Percentiles rank a stretch among this genome's conserved stretches.
Conservation (phyloP, 2,329 filamentous ascomycete species). For the Arthrobotrys sphaeroides region DNA sequence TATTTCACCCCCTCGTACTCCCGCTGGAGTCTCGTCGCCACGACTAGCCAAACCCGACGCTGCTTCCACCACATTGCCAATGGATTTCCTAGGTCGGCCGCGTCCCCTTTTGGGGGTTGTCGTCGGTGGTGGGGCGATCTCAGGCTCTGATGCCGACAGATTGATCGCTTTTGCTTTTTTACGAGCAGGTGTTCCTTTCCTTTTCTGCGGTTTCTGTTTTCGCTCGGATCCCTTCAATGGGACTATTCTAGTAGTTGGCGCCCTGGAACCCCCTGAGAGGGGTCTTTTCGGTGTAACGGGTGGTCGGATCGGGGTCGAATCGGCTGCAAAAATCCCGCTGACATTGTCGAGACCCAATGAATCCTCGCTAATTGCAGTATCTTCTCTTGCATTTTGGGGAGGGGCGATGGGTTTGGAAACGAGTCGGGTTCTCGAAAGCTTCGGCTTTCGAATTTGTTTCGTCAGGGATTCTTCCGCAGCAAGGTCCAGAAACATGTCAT, state of each 20-base stretch:
- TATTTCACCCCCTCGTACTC: neutral
- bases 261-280: neutral
- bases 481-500: constrained; percentile 44
- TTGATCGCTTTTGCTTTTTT: constrained; percentile 16
- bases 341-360: constrained; percentile 45
- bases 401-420: constrained; percentile 3
- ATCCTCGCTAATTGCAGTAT: constrained; percentile 36
- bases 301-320: neutral
- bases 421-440: neutral
- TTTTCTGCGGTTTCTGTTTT: constrained; percentile 25
- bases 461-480: constrained; percentile 38
- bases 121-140: neutral
- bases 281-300: constrained; percentile 12
- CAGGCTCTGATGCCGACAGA: constrained; percentile 15
- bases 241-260: constrained; percentile 13
- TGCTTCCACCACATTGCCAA: constrained; percentile 1
- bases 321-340: constrained; percentile 36
- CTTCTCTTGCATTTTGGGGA: constrained; percentile 15
- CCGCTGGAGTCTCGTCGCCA: neutral
- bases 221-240: constrained; percentile 42
- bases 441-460: constrained; percentile 11
- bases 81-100: constrained; percentile 50
- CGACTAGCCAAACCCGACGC: neutral
- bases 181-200: constrained; percentile 44
- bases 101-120: constrained; percentile 42